Conservation (phyloP, 768 basidiomycete species). For the Melanogaster broomeanus region DNA sequence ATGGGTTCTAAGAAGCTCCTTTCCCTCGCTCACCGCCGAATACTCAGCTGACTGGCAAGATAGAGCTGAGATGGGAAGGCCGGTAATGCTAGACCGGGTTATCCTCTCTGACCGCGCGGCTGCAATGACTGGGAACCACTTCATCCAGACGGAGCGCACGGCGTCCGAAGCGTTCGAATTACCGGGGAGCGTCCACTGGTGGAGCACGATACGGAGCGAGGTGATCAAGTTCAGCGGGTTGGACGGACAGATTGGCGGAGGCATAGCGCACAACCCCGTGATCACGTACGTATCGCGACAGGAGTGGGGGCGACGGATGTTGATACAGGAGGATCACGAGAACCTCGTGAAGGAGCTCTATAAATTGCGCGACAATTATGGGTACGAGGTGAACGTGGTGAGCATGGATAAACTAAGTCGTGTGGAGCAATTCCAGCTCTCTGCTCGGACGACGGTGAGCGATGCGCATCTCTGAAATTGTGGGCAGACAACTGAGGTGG, state of each 20-base stretch:
- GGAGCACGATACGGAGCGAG: constrained; percentile 73
- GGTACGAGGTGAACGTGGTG: constrained; percentile 88
- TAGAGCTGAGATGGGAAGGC: constrained; percentile 64
- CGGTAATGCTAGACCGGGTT: constrained; percentile 85
- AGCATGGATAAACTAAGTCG: constrained; percentile 80
- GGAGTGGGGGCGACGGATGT: constrained; percentile 83
- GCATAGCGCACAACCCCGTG: constrained; percentile 57
- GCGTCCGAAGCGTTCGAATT: constrained; percentile 76
- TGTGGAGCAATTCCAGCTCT: constrained; percentile 76
- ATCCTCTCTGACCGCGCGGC: constrained; percentile 86
- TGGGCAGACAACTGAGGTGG: neutral
- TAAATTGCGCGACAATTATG: constrained; percentile 66
- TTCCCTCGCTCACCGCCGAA: constrained; percentile 81
- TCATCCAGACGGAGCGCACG: constrained; percentile 68
- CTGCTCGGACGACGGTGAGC: constrained; percentile 83
- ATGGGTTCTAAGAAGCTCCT: constrained; percentile 75
- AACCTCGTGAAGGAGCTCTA: constrained; percentile 73
- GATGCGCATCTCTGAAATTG: neutral
- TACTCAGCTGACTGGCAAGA: constrained; percentile 85
- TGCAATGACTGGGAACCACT: constrained; percentile 72
- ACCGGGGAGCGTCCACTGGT: constrained; percentile 81
- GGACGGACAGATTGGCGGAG: constrained; percentile 42
- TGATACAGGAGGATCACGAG: constrained; percentile 76
- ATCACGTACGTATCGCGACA: constrained; percentile 94
- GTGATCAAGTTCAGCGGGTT: constrained; percentile 73